Percentiles rank a stretch among this genome's conserved stretches.
Conservation (phyloP, 345 rosid genomes). For the Citrus glauca region DNA sequence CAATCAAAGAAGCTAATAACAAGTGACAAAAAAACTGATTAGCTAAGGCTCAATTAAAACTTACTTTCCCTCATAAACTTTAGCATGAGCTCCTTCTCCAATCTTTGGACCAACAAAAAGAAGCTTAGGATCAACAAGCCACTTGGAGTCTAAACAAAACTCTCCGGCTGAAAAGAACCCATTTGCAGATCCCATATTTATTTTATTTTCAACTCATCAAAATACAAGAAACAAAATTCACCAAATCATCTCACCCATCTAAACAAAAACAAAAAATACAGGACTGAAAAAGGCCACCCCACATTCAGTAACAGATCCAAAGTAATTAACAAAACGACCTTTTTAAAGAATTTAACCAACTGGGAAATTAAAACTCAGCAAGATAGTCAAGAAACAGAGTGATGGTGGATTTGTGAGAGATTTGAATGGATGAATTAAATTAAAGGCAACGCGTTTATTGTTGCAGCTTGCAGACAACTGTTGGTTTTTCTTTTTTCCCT, state of each 20-base stretch:
- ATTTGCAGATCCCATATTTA: conserved; percentile 77
- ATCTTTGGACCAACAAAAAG: conserved; percentile 96
- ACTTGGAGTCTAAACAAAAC: conserved; percentile 71
- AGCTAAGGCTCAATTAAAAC: conserved; percentile 30
- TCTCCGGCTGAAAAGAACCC: conserved; percentile 53
- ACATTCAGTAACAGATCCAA: conserved; percentile 34
- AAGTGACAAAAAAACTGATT: background rate
- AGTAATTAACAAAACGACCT: conserved; percentile 30
- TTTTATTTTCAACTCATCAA: conserved; percentile 12
- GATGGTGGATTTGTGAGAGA: background rate
- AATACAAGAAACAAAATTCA: conserved; percentile 9
- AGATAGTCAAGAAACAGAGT: background rate
- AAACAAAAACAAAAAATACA: conserved; percentile 1
- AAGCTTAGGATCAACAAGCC: conserved; percentile 87
- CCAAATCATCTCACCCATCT: conserved; percentile 21
- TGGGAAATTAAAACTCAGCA: conserved; percentile 7
- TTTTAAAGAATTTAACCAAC: conserved; percentile 8
- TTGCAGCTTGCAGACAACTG: background rate
- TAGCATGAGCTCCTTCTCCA: conserved; percentile 99
- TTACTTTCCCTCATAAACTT: conserved; percentile 98
- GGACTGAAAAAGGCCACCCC: conserved; percentile 13
- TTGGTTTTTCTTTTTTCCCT: background rate
- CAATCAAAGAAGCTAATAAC: background rate
- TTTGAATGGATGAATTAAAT: background rate
- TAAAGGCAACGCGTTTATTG: background rate